Evolutionary conservation across 495 filamentous ascomycete species (phyloP), one percentile per base, ranked within the genome.

Genomic region (Lepidopterella palustris): DNA sequence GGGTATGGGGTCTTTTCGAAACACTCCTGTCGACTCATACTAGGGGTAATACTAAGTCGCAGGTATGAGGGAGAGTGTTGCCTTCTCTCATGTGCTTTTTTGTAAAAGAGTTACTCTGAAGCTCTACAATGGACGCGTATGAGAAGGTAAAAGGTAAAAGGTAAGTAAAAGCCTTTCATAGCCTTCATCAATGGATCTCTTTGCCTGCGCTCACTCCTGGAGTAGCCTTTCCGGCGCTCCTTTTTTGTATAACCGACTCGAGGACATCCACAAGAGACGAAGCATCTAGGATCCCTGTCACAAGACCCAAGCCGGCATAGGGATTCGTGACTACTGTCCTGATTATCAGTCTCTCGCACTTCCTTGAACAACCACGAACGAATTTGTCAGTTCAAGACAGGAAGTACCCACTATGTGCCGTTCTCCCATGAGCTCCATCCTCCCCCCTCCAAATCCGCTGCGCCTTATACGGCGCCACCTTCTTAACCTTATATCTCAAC

Each of bases 221-320:
- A n/a, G n/a, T n/a, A n/a, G n/a, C n/a, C n/a, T n/a, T n/a, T n/a
- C n/a, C n/a, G n/a, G n/a, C n/a, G n/a, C n/a, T n/a, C n/a, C n/a
- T n/a, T n/a, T n/a, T n/a, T 40, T 61, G 40, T 35, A 62, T 24
- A n/a, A 62, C 55, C 6, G 52, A 54, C 23, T 57, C 56, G 59
- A 65, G 53, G 10, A 45, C 42, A 27, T 58, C 60, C 8, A 60
- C 35, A 18, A 59, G 23, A 15, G 54, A 47, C 0, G 60, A 57
- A 11, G 60, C 63, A 45, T 66, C 63, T 10, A 63, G 28, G 25
- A 66, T 45, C 6, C 63, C 63, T 13, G 59, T 24, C 0, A 53
- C 45, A 5, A 60, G 23, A 40, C 66, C 59, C 35, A 68, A 20
- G 29, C 66, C 63, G 28, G 63, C 66, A 28, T 61, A 68, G 9